Evolutionary conservation across 31 red algal species (phyloP).

Genomic region (Asparagopsis taxiformis): DNA sequence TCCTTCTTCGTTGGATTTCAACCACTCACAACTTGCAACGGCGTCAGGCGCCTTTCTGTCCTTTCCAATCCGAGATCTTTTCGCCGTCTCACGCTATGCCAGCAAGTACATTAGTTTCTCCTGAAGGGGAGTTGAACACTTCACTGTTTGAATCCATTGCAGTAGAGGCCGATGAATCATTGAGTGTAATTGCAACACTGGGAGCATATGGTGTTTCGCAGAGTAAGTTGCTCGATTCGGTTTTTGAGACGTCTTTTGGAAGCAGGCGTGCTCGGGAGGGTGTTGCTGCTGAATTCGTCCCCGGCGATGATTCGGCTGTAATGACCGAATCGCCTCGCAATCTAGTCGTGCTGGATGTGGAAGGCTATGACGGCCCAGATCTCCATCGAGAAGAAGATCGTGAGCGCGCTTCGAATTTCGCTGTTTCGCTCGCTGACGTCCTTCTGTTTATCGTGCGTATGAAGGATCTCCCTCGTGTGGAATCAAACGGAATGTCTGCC

Average conservation of each 20-base stretch:
- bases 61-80: background rate
- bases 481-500: slow-evolving; percentile 50
- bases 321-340: slow-evolving; percentile 37
- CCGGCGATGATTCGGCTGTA: slow-evolving; percentile 56
- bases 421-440: slow-evolving; percentile 67
- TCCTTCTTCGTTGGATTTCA: too few relatives aligned
- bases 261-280: background rate
- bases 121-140: slow-evolving; percentile 17
- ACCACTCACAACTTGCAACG: background rate
- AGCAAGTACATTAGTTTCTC: slow-evolving; percentile 1
- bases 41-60: background rate
- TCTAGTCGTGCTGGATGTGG: slow-evolving; percentile 38
- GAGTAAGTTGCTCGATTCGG: slow-evolving; percentile 57
- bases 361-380: slow-evolving; percentile 51
- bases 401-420: slow-evolving; percentile 55
- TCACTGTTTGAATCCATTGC: background rate
- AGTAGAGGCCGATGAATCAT: slow-evolving; percentile 12
- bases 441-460: slow-evolving; percentile 73
- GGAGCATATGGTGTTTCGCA: slow-evolving; percentile 59
- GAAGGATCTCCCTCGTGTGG: slow-evolving; percentile 55
- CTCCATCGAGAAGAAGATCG: slow-evolving; percentile 44
- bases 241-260: slow-evolving; percentile 58
- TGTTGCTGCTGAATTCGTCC: slow-evolving; percentile 1
- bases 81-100: background rate
- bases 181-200: slow-evolving; percentile 39